Base-by-base conservation (phyloP, 2,329 filamentous ascomycete genomes). In the Paraphaeosphaeria sporulosa region DNA sequence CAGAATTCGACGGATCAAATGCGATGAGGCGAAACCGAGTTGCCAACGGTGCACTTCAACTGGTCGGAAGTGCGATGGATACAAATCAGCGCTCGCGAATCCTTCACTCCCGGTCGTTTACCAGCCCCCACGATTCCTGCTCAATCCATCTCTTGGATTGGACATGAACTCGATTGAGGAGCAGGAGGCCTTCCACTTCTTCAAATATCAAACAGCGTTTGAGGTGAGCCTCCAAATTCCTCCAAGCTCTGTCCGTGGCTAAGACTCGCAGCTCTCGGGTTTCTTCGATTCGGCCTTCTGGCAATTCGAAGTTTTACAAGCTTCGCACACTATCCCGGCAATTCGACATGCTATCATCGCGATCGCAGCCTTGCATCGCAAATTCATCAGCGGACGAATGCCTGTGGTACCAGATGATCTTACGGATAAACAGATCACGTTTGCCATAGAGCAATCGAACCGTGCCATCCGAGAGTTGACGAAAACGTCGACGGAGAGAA, bases 1-100 rank as follows among this genome's bases (percentile, higher is more conserved):
- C 53, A 76, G 74, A 50, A 73, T 76, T 44, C 72, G 73, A 30
- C 67, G 64, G 57, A 64, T 76, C 15, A 76, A 76, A 61, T 76
- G 74, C 58, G 74, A 74, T 60, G 73, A 76, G 48, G 65, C 67
- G 44, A 76, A 73, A 55, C 74, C 71, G 4, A 46, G 61, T 44
- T 76, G 74, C 56, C 63, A 64, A 15, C 65, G 72, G 30, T 76
- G 73, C 55, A 70, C 64, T 6, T 71, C 72, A 4, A 76, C 74
- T 25, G 74, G 73, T 30, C 66, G 74, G 7, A 72, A 57, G 27
- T 76, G 74, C 61, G 73, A 76, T 64, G 73, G 73, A 32, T 76
- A 76, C 44, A 40, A 50, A 13, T 32, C 53, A 34, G 36, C 55
- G 21, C 36, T 53, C 15, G 17, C 32, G 25, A 6, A 44, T 30